phyloP scores from a whole-genome alignment of 108 stramenopile genomes.

The Discostella pseudostelligera region DNA sequence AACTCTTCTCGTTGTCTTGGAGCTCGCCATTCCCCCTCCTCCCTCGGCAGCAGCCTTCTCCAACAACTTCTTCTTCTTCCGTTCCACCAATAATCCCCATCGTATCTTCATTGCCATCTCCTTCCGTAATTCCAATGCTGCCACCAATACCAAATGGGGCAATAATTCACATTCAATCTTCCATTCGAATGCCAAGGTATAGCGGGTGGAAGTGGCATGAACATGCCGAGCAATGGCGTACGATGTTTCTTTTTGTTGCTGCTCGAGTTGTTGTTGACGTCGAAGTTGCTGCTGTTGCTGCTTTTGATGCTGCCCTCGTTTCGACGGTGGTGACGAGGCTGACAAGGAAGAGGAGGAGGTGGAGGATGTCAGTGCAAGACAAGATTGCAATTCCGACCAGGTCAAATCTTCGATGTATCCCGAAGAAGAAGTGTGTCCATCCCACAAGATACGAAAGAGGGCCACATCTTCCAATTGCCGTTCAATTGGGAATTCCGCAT shows the following conservation, averaged over 20 bases:
- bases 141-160: conserved; percentile 19
- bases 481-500: conserved; percentile 14
- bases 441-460: conserved; percentile 35
- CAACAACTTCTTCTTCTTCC: conserved; percentile 3
- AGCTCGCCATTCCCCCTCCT: neutral
- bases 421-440: conserved; percentile 9
- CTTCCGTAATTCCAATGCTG: conserved; percentile 27
- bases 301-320: neutral
- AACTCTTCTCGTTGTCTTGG: neutral
- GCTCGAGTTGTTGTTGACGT: neutral
- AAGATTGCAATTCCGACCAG: neutral
- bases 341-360: neutral
- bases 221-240: conserved; percentile 30
- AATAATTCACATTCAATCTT: conserved; percentile 26
- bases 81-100: conserved; percentile 28
- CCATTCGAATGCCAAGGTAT: conserved; percentile 23
- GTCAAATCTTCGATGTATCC: conserved; percentile 34
- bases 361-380: neutral
- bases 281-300: neutral
- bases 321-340: neutral
- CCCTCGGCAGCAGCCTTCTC: neutral
- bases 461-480: conserved; percentile 13
- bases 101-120: conserved; percentile 26
- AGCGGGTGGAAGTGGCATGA: conserved; percentile 14
- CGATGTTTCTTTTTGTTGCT: conserved; percentile 9